Evolutionary conservation across 2,329 filamentous ascomycete genomes (phyloP), one percentile per base, ranked within the genome.

Genomic region (Neospermospora avenae): DNA sequence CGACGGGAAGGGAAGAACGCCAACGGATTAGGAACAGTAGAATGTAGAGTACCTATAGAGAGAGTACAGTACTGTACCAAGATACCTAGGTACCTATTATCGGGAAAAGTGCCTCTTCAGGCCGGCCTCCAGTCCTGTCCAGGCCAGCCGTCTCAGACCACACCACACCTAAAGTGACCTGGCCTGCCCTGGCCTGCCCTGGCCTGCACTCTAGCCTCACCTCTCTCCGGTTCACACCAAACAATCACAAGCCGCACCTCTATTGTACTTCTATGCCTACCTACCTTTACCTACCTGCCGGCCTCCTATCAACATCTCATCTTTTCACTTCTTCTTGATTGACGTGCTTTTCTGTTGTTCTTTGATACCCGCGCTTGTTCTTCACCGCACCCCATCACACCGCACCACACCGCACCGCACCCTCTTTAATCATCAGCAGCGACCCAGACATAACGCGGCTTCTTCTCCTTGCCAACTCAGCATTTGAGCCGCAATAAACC

Each of bases 301-400:
- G n/a, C n/a, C n/a, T n/a, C n/a, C n/a, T n/a, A n/a, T n/a, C n/a
- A n/a, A n/a, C 37, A 65, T 58, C 62, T 52, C 55, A 63, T 65
- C 60, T 60, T 41, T 61, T 49, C n/a, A 49, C 28, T 34, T 34
- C 46, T 5, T n/a, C n/a, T 16, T 16, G n/a, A 41, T 60, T 44
- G 10, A 55, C 55, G 65, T 64, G 57, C 58, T 53, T 67, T 66
- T 61, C 67, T 69, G 61, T 68, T 69, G 58, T 69, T 67, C 25
- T 60, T 67, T 68, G 69, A 71, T 71, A 70, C 69, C 69, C 68
- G 58, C 57, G 57, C 56, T 57, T 31, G 28, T 63, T 65, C 55
- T 54, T 37, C 41, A 37, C 55, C 53, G 46, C 44, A 59, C 61
- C 41, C 57, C 57, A n/a, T n/a, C n/a, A 31, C 11, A 31, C 28